These are phyloP conservation scores for Acacia crassicarpa DNA, from an alignment of 306 rosid genomes.

Conservation along the genomic window DNA sequence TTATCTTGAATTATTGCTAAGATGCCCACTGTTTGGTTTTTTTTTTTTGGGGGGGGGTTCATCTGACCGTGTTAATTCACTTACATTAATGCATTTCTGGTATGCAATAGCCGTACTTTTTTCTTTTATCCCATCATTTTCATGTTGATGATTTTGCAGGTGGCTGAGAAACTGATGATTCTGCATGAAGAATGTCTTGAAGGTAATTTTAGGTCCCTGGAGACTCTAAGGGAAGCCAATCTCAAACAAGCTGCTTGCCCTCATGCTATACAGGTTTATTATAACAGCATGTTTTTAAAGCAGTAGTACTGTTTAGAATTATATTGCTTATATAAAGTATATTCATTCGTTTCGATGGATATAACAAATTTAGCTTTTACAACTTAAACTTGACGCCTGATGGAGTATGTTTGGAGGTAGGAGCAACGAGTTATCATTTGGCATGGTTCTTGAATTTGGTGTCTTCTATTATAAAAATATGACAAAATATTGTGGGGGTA, in stretches of 20 bases:
- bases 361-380: background rate
- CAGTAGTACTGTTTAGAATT: background rate
- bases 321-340: background rate
- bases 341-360: background rate
- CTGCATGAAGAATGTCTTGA: conserved; percentile 68
- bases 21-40: background rate
- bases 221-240: conserved; percentile 46
- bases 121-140: background rate
- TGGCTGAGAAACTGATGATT: conserved; percentile 37
- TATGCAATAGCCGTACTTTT: conserved; percentile 1
- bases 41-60: background rate
- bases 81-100: background rate
- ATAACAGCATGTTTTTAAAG: background rate
- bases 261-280: conserved; percentile 56
- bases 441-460: conserved; percentile 8
- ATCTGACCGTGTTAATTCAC: background rate
- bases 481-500: too few species aligned
- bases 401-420: background rate
- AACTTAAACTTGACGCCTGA: background rate
- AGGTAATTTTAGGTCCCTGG: conserved; percentile 52
- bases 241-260: conserved; percentile 36
- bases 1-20: background rate
- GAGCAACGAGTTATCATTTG: background rate
- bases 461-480: too few species aligned
- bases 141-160: conserved; percentile 32